Base-by-base conservation (phyloP, 495 filamentous ascomycete species). In the Patellaria atrata region DNA sequence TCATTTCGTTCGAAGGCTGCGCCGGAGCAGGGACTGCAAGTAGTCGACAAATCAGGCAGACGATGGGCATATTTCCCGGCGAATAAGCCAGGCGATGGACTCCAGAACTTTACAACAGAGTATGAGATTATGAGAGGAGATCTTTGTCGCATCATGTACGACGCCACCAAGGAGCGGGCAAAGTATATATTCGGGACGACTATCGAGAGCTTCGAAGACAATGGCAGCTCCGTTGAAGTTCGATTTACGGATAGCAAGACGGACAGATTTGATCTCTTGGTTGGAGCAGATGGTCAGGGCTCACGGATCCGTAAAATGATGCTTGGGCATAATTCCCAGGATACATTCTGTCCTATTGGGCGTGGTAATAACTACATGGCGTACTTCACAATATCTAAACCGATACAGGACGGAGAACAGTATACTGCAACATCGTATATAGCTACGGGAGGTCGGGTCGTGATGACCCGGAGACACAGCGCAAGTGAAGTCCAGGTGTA, bases 111-210 rank as follows among this genome's bases (percentile, higher is more conserved):
- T 12, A 59, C 58, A n/a, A 54, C 47, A 11, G 63, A 68, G 11
- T 61, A 27, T 28, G 64, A 67, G 45, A 63, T 68, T 30, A 61
- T 68, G 58, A 43, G 62, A 12, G 61, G 53, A 4, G 62, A 66
- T 47, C 33, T 68, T 9, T 45, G 44, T 21, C 40, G 39, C 8
- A 6, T 64, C 3, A 29, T 65, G 1, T 49, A 59, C 28, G 55
- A 60, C 21, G 50, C 45, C 9, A 57, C 44, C 10, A 39, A 51
- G 20, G 43, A 40, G 17, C 38, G 52, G 20, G 50, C 61, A 9
- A 35, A 48, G 29, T 60, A 61, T 39, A 22, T 39, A 8, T 64
- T 62, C 38, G 61, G 48, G 1, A 42, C 26, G 23, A 43, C 34
- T 4, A 29, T 50, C 10, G 35, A 27, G 13, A 21, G 14, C 10